phyloP scores from a whole-genome alignment of 1,284 basidiomycete species.

The Ustilago xerochloae region DNA sequence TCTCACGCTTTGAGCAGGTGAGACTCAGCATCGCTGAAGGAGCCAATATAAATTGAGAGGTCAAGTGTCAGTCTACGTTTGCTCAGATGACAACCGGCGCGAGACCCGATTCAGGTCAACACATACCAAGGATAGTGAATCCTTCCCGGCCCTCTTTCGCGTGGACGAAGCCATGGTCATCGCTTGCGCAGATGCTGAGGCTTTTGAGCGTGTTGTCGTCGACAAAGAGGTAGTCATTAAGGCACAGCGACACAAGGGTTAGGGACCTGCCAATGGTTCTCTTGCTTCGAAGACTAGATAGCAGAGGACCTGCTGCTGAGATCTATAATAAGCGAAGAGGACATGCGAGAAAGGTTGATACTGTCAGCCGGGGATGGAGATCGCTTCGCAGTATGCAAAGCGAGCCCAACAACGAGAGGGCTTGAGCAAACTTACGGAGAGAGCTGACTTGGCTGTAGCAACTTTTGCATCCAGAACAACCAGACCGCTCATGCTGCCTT shows the following conservation, averaged over 20 bases:
- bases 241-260: slow-evolving; percentile 17
- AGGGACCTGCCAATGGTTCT: slow-evolving; percentile 21
- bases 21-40: slow-evolving; percentile 31
- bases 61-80: neutral
- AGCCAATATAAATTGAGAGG: neutral
- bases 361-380: too few relatives aligned
- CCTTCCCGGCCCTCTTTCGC: slow-evolving; percentile 32
- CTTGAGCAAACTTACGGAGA: slow-evolving; percentile 43
- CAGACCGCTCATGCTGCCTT: slow-evolving; percentile 5
- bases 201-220: slow-evolving; percentile 44
- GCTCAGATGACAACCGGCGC: too few relatives aligned
- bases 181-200: slow-evolving; percentile 37
- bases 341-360: too few relatives aligned
- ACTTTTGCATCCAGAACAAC: slow-evolving; percentile 31
- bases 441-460: slow-evolving; percentile 20
- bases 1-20: slow-evolving; percentile 33
- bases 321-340: too few relatives aligned
- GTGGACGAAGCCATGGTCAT: slow-evolving; percentile 37
- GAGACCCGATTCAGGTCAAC: neutral
- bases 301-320: slow-evolving; percentile 22
- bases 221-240: slow-evolving; percentile 34
- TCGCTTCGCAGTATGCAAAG: too few relatives aligned
- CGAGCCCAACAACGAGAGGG: too few relatives aligned
- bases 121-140: slow-evolving; percentile 37
- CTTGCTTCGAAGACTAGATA: slow-evolving; percentile 24